These are phyloP conservation scores for Neofusicoccum cordaticola DNA, from an alignment of 2,329 filamentous ascomycete species.

Conservation along the genomic window DNA sequence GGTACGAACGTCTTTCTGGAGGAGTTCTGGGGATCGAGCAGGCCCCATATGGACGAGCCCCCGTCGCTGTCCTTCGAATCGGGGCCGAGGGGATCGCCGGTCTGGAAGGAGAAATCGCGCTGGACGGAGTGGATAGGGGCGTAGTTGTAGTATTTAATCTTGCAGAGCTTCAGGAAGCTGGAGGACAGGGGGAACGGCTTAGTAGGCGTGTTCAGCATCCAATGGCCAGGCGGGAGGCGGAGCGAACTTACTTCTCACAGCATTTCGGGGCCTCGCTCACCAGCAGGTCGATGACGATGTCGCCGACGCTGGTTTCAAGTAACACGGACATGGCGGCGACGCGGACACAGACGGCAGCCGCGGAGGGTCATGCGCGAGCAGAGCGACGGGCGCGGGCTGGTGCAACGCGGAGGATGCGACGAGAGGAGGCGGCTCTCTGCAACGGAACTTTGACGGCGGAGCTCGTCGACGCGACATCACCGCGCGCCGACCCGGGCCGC, in stretches of 20 bases:
- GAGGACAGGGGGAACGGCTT: conserved; percentile 45
- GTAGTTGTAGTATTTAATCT: conserved; percentile 99
- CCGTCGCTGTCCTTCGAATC: conserved; percentile 83
- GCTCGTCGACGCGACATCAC: conserved; percentile 9
- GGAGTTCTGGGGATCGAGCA: conserved; percentile 60
- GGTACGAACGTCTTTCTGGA: conserved; percentile 75
- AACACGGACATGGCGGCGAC: conserved; percentile 74
- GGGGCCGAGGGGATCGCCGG: conserved; percentile 88
- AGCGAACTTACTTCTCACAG: conserved; percentile 82
- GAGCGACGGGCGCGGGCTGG: not conserved
- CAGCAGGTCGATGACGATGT: conserved; percentile 91
- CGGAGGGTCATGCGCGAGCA: not conserved
- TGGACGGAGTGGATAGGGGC: conserved; percentile 88
- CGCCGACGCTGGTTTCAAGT: conserved; percentile 86
- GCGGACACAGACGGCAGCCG: not conserved
- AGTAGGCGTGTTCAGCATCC: conserved; percentile 55
- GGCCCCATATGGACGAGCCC: conserved; percentile 88
- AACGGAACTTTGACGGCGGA: not conserved
- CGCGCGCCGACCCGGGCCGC: not conserved
- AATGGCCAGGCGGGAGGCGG: conserved; percentile 23
- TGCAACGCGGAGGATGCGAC: not conserved
- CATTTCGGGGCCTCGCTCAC: conserved; percentile 85
- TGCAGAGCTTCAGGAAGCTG: conserved; percentile 97
- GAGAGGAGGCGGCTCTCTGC: conserved; percentile 4
- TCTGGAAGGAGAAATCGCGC: conserved; percentile 94